Percentiles rank a stretch among this genome's conserved stretches.
Conservation (phyloP, 2,329 filamentous ascomycete genomes). For the Colletotrichum sp. region DNA sequence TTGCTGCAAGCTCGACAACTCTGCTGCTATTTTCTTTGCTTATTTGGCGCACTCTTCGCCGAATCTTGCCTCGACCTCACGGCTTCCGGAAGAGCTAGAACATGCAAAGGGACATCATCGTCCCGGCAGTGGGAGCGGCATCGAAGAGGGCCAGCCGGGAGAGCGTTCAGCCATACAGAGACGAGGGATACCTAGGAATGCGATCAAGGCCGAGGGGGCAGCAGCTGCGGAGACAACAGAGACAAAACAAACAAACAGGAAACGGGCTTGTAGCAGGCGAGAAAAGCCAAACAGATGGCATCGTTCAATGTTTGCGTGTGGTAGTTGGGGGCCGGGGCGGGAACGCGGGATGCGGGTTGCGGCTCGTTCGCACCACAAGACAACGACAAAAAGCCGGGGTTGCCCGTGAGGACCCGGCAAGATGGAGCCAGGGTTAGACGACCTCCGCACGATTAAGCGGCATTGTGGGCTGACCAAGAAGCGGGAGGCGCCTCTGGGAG, state of each 20-base stretch:
- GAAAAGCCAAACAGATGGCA: background rate
- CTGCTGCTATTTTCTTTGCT: background rate
- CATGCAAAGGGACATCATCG: background rate
- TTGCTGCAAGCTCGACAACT: background rate
- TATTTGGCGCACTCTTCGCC: background rate
- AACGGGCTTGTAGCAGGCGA: background rate
- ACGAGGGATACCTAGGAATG: background rate
- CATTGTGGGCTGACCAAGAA: slow-evolving; percentile 18
- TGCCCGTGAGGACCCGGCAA: background rate
- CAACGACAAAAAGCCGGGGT: background rate
- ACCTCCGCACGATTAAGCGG: slow-evolving; percentile 10
- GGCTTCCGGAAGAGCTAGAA: background rate
- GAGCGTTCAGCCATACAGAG: background rate
- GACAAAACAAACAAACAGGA: background rate
- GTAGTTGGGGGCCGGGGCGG: background rate
- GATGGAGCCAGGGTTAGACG: slow-evolving; percentile 18
- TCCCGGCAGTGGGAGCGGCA: background rate
- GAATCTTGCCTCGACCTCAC: background rate
- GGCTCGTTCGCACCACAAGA: background rate
- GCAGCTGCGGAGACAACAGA: background rate
- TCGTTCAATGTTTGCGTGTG: background rate
- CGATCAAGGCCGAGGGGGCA: background rate
- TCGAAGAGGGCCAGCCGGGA: background rate
- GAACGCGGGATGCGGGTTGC: background rate
- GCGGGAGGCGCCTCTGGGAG: slow-evolving; percentile 12